phyloP scores from a whole-genome alignment of 129 eudicot species.

The Flaveria trinervia region DNA sequence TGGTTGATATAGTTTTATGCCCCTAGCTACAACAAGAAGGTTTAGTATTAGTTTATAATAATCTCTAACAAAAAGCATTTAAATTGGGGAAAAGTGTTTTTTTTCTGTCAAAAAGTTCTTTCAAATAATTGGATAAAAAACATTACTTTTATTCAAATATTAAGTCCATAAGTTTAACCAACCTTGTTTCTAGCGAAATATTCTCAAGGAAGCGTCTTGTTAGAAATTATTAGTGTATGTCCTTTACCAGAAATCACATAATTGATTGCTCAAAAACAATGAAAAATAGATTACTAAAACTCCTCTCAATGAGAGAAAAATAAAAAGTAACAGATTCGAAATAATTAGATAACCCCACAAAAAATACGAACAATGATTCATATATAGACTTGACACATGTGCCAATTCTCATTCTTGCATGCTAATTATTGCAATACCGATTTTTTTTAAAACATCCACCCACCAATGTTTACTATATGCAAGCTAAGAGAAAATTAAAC shows the following conservation, averaged over 20 bases:
- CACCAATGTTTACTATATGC: neutral
- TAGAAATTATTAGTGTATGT: slow-evolving; percentile 1
- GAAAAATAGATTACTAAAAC: neutral
- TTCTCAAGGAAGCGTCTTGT: slow-evolving; percentile 3
- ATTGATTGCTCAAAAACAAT: slow-evolving; percentile 1
- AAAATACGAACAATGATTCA: slow-evolving; percentile 3
- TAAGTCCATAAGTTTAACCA: neutral
- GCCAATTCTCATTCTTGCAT: slow-evolving; percentile 8
- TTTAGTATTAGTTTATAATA: too few species aligned
- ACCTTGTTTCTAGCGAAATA: neutral
- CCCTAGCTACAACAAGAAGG: too few species aligned
- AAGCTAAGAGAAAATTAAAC: neutral
- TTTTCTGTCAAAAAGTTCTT: too few species aligned
- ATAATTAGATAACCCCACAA: neutral
- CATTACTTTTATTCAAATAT: too few species aligned
- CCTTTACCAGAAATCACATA: neutral
- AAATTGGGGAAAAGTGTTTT: too few species aligned
- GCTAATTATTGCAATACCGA: neutral
- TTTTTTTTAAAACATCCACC: neutral
- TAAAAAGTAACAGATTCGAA: slow-evolving; percentile 10
- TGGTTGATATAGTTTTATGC: too few species aligned
- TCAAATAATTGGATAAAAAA: too few species aligned
- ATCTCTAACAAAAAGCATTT: too few species aligned
- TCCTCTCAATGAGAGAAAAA: neutral
- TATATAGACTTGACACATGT: neutral